Conservation (phyloP, 169 alveolate genomes). For the Cryptosporidium tyzzeri region DNA sequence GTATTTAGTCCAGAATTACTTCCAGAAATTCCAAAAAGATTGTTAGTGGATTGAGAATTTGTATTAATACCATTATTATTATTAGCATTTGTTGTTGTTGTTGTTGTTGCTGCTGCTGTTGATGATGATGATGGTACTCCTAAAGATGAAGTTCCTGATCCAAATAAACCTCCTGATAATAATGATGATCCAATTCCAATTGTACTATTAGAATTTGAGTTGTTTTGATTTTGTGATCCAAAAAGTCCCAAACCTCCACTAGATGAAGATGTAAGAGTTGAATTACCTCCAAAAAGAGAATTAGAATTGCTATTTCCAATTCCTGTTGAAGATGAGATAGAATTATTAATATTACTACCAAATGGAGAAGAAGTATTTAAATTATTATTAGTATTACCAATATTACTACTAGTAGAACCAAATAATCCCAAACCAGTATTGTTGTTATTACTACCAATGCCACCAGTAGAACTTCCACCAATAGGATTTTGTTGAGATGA, state of each 20-base stretch:
- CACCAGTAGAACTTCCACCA: not conserved
- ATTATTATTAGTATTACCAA: too few relatives aligned
- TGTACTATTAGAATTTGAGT: not conserved
- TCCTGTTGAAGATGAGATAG: not conserved
- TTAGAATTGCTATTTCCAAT: not conserved
- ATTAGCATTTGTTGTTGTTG: too few relatives aligned
- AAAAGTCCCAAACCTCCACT: not conserved
- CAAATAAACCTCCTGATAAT: conserved; percentile 16
- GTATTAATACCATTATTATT: too few relatives aligned
- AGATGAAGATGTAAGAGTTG: not conserved
- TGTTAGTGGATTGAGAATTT: not conserved
- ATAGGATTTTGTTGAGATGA: not conserved
- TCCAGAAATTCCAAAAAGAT: not conserved
- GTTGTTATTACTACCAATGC: not conserved
- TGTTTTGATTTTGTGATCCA: not conserved
- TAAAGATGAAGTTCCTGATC: conserved; percentile 13
- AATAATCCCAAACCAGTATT: conserved; percentile 16
- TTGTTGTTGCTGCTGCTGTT: too few relatives aligned
- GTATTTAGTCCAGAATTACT: not conserved
- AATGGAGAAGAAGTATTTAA: not conserved
- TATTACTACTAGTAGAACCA: not conserved
- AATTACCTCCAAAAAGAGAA: not conserved
- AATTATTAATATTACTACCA: too few relatives aligned
- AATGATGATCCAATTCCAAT: conserved; percentile 1
- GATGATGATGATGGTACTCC: not conserved